phyloP scores from a whole-genome alignment of 2,329 filamentous ascomycete genomes.

The Neonectria hederae region DNA sequence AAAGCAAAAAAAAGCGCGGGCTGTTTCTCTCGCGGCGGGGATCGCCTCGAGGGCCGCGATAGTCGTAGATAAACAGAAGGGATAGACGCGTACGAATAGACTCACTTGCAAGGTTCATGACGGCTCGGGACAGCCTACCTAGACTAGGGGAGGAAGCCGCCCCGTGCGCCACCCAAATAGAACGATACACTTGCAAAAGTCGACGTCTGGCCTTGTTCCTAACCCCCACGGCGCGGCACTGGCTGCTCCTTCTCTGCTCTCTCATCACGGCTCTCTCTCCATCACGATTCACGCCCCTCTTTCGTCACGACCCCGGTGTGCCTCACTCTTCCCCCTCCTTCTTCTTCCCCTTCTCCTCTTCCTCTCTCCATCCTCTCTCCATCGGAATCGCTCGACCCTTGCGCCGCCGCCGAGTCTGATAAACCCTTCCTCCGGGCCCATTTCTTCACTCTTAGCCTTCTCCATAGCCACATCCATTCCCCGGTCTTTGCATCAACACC shows the following conservation, averaged over 20 bases:
- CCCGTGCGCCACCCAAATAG: constrained; percentile 15
- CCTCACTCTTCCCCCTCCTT: not conserved
- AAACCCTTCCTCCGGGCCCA: not conserved
- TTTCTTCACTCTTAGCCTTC: constrained; percentile 6
- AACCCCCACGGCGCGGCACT: no score
- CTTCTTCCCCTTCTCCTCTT: no score
- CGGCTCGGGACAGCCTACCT: constrained; percentile 10
- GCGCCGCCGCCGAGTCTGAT: not conserved
- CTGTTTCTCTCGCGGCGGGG: not conserved
- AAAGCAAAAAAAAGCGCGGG: constrained; percentile 4
- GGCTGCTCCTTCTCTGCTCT: not conserved
- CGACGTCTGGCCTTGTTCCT: not conserved
- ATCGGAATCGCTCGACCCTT: not conserved
- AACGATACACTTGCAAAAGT: not conserved
- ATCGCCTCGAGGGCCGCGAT: not conserved
- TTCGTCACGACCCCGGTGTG: not conserved
- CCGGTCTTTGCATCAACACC: constrained; percentile 13
- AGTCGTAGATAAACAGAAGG: not conserved
- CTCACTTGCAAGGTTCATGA: constrained; percentile 19
- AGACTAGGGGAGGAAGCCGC: not conserved
- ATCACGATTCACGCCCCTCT: not conserved
- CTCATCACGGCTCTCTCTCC: not conserved
- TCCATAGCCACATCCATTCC: constrained; percentile 13
- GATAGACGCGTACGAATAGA: constrained; percentile 20
- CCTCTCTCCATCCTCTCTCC: not conserved